These are phyloP conservation scores for Aspergillus brasiliensis DNA, from an alignment of 2,329 filamentous ascomycete species.

Conservation along the genomic window DNA sequence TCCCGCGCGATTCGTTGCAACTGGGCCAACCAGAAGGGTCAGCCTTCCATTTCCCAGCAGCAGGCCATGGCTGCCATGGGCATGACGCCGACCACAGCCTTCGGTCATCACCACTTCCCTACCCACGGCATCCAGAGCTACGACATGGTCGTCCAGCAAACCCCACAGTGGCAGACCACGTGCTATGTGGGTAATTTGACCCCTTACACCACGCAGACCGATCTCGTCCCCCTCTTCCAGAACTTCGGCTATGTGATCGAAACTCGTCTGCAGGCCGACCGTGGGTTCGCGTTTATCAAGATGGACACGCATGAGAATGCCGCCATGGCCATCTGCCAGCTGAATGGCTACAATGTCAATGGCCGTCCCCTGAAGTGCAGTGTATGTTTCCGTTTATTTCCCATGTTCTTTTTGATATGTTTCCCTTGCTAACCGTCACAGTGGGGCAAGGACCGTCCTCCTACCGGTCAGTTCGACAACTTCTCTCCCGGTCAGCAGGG, in stretches of 20 bases:
- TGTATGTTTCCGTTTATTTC: constrained; percentile 65
- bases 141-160: constrained; percentile 94
- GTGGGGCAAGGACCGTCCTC: constrained; percentile 99
- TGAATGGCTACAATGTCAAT: constrained; percentile 98
- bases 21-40: constrained; percentile 99
- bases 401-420: constrained; percentile 32
- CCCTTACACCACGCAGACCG: constrained; percentile 94
- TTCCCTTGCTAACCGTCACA: constrained; percentile 46
- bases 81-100: constrained; percentile 95
- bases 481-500: constrained; percentile 80
- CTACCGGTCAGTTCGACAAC: constrained; percentile 78
- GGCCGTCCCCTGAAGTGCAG: constrained; percentile 97
- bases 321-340: constrained; percentile 95
- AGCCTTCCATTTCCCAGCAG: constrained; percentile 96
- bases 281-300: constrained; percentile 98
- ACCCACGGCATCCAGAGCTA: constrained; percentile 96
- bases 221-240: constrained; percentile 96
- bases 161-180: constrained; percentile 96
- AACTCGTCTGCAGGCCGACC: constrained; percentile 95
- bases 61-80: constrained; percentile 97
- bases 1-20: constrained; percentile 98
- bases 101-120: constrained; percentile 96
- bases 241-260: constrained; percentile 98
- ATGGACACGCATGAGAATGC: constrained; percentile 99
- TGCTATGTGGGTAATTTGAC: constrained; percentile 98